Conservation (phyloP, 345 rosid species). For the Hibiscus trionum region DNA sequence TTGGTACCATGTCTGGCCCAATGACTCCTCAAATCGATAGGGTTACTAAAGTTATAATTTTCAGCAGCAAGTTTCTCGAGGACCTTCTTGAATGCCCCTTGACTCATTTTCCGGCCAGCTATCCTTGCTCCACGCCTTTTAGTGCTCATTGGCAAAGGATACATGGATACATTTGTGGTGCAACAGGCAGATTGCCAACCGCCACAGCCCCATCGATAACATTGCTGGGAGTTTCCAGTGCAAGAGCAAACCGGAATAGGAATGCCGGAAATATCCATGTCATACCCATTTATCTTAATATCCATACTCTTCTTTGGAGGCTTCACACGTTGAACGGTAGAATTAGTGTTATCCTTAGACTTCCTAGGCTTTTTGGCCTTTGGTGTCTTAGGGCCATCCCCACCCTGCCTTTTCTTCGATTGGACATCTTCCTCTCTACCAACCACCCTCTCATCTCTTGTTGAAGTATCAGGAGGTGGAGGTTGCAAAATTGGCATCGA, state of each 20-base stretch:
- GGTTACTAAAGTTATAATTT: conserved; percentile 64
- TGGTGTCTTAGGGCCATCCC: background rate
- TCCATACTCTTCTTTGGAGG: conserved; percentile 75
- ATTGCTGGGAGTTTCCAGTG: conserved; percentile 86
- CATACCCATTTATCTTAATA: conserved; percentile 71
- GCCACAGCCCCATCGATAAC: conserved; percentile 98
- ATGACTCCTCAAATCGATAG: conserved; percentile 83
- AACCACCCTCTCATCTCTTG: conserved; percentile 43
- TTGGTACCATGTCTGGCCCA: conserved; percentile 99
- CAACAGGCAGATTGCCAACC: conserved; percentile 99
- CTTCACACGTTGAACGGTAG: conserved; percentile 49
- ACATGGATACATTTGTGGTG: conserved; percentile 80
- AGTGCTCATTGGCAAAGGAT: conserved; percentile 94
- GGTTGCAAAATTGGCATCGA: conserved; percentile 61
- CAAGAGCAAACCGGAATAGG: conserved; percentile 92
- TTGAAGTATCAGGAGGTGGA: conserved; percentile 36
- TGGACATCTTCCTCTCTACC: conserved; percentile 18
- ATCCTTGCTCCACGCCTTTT: conserved; percentile 94
- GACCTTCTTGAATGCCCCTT: conserved; percentile 95
- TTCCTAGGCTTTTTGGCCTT: background rate
- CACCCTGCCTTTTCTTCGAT: background rate
- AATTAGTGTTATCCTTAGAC: conserved; percentile 10
- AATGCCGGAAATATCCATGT: conserved; percentile 76
- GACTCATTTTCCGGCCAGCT: conserved; percentile 98
- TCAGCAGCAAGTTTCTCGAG: conserved; percentile 92